Evolutionary conservation across 116 monocot genomes (phyloP).

Genomic region (Zostera marina): DNA sequence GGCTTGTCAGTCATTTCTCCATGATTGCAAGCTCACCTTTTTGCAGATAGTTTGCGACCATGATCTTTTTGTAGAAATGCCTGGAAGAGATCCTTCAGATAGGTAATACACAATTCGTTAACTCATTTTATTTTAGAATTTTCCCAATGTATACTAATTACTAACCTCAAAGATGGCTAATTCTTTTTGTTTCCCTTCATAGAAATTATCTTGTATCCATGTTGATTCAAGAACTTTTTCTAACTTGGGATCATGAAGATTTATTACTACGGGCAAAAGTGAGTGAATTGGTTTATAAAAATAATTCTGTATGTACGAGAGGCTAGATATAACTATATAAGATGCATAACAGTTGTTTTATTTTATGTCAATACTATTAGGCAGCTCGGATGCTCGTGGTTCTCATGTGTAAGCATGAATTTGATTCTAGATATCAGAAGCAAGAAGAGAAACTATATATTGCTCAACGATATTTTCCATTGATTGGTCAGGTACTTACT

Average conservation of each 20-base stretch:
- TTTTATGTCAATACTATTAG: slow-evolving; percentile 17
- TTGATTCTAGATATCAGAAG: slow-evolving; percentile 94
- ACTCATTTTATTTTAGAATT: neutral
- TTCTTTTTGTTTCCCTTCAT: slow-evolving; percentile 3
- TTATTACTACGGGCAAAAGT: slow-evolving; percentile 77
- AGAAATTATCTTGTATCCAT: slow-evolving; percentile 98
- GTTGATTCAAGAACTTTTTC: slow-evolving; percentile 93
- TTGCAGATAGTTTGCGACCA: slow-evolving; percentile 97
- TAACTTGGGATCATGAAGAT: slow-evolving; percentile 99
- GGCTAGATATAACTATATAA: neutral
- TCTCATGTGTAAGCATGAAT: slow-evolving; percentile 98
- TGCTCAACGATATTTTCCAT: slow-evolving; percentile 91
- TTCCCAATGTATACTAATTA: neutral
- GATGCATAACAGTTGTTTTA: neutral
- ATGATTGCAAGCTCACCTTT: slow-evolving; percentile 97
- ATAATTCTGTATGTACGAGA: neutral
- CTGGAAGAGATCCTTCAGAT: slow-evolving; percentile 98
- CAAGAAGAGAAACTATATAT: slow-evolving; percentile 93
- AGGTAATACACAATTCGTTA: slow-evolving; percentile 30
- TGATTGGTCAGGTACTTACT: slow-evolving; percentile 70
- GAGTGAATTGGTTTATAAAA: slow-evolving; percentile 6
- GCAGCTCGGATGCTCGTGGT: slow-evolving; percentile 94
- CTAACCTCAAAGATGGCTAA: neutral
- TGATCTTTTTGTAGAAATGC: slow-evolving; percentile 99
- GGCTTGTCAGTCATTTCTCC: slow-evolving; percentile 77